Conservation (phyloP, 1,284 basidiomycete species). For the Melampsora americana region DNA sequence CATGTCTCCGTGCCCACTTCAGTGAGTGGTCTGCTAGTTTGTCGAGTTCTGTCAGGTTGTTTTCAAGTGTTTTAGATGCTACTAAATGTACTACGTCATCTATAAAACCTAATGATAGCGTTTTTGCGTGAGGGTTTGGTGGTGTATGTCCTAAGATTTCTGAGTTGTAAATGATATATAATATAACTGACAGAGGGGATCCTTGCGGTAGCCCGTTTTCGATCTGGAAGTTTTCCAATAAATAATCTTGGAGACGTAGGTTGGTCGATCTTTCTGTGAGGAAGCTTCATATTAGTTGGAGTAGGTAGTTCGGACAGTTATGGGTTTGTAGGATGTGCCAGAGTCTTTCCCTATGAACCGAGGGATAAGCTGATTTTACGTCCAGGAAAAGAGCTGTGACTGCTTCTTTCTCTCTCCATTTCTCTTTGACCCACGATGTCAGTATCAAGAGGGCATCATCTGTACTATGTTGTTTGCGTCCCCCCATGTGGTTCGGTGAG, state of each 20-base stretch:
- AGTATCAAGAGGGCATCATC: too few relatives aligned
- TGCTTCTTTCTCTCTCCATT: constrained; percentile 15
- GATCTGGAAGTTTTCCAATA: not conserved
- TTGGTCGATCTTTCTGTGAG: constrained; percentile 5
- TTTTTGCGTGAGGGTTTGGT: not conserved
- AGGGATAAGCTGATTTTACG: constrained; percentile 20
- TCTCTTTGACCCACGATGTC: too few relatives aligned
- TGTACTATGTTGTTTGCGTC: not conserved
- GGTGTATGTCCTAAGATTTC: not conserved
- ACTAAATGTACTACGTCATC: constrained; percentile 23
- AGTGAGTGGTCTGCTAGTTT: not conserved
- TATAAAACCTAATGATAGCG: constrained; percentile 5
- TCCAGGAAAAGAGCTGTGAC: not conserved
- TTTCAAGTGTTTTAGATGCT: not conserved
- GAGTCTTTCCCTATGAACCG: not conserved
- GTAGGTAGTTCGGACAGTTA: constrained; percentile 1
- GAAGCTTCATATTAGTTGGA: not conserved
- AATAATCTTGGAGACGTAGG: not conserved
- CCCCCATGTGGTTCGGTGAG: not conserved
- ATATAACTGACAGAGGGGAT: constrained; percentile 10
- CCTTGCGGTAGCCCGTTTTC: constrained; percentile 14
- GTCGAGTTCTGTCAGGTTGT: not conserved
- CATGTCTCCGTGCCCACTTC: constrained; percentile 4
- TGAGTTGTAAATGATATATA: constrained; percentile 19
- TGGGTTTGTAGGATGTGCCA: not conserved